Evolutionary conservation across 371 early-diverging fungal genomes (phyloP).

Genomic region (Syncephalis plumigaleata): DNA sequence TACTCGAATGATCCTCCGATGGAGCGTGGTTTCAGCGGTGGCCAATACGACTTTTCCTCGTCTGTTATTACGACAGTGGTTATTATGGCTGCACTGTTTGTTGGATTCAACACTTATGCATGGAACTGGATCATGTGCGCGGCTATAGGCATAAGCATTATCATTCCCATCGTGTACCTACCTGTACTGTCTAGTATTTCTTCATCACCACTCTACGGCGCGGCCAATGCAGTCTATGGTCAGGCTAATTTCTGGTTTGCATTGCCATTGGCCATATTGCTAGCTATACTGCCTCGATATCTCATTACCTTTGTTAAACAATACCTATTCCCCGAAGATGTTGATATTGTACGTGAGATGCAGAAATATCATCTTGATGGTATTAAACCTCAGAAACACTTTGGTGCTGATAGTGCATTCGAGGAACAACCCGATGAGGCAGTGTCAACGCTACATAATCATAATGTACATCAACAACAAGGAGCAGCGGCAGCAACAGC

Average conservation of each 20-base stretch:
- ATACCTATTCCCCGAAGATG: slow-evolving; percentile 48
- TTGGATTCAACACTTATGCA: slow-evolving; percentile 47
- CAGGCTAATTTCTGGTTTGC: slow-evolving; percentile 56
- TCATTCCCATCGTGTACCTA: slow-evolving; percentile 21
- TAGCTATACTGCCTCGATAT: slow-evolving; percentile 48
- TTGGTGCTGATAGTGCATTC: too few relatives aligned
- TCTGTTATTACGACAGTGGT: slow-evolving; percentile 40
- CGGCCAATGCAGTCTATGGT: slow-evolving; percentile 32
- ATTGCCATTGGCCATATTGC: slow-evolving; percentile 25
- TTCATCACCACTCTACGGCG: slow-evolving; percentile 36
- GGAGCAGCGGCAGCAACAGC: too few relatives aligned
- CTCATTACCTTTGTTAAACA: slow-evolving; percentile 30
- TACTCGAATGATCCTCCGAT: slow-evolving; percentile 14
- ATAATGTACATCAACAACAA: too few relatives aligned
- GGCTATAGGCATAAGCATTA: slow-evolving; percentile 15
- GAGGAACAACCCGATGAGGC: too few relatives aligned
- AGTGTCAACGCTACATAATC: too few relatives aligned
- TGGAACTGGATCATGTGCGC: slow-evolving; percentile 53
- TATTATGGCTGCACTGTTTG: slow-evolving; percentile 48
- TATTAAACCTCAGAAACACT: too few relatives aligned
- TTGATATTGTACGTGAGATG: slow-evolving; percentile 50
- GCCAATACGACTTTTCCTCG: slow-evolving; percentile 32
- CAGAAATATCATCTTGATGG: slow-evolving; percentile 4
- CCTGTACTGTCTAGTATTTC: slow-evolving; percentile 38
- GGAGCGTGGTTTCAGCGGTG: slow-evolving; percentile 20